phyloP scores from a whole-genome alignment of 169 alveolate genomes.

The Eimeria necatrix region DNA sequence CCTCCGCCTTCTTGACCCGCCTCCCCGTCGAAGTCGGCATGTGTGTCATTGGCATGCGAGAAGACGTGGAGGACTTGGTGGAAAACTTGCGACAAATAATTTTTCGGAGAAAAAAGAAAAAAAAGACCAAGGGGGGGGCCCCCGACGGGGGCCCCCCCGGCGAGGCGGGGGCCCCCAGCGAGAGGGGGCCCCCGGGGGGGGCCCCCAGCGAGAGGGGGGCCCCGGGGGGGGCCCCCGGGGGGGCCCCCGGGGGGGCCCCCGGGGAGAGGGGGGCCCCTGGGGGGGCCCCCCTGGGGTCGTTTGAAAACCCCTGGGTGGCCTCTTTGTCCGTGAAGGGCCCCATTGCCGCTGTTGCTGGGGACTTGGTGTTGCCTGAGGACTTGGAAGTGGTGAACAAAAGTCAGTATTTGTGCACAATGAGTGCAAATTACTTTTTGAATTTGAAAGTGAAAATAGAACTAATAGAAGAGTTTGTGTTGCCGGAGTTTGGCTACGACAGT shows the following conservation, averaged over 20 bases:
- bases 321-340: conserved; percentile 90
- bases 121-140: neutral
- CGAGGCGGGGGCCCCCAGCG: neutral
- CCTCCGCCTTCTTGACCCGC: conserved; percentile 10
- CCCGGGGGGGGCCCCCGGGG: neutral
- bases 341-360: conserved; percentile 93
- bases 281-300: conserved; percentile 36
- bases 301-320: conserved; percentile 85
- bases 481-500: conserved; percentile 91
- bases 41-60: conserved; percentile 67
- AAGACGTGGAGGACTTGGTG: conserved; percentile 76
- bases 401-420: conserved; percentile 90
- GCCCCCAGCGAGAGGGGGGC: neutral
- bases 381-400: conserved; percentile 90
- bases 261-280: neutral
- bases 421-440: conserved; percentile 88
- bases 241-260: too few relatives aligned
- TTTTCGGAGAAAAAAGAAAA: neutral
- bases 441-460: conserved; percentile 92
- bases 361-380: conserved; percentile 86
- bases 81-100: conserved; percentile 57
- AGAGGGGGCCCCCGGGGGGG: neutral
- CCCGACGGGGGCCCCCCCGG: too few relatives aligned
- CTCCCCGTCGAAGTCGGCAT: conserved; percentile 47
- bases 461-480: conserved; percentile 85